These are phyloP conservation scores for Huntiella decipiens DNA, from an alignment of 2,329 filamentous ascomycete species.

Conservation along the genomic window DNA sequence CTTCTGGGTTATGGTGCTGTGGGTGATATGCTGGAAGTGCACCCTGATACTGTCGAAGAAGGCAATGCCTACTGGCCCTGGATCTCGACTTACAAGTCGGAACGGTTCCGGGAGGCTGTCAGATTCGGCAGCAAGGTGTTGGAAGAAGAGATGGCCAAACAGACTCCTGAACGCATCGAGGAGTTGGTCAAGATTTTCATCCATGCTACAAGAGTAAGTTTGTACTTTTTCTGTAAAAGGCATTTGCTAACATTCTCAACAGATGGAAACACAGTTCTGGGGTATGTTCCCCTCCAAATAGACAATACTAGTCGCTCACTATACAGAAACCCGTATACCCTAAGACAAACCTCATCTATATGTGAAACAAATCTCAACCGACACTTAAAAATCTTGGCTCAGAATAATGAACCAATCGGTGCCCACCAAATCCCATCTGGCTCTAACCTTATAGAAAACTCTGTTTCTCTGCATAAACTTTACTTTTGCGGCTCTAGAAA, in stretches of 20 bases:
- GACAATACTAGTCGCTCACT: too few relatives aligned
- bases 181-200: slow-evolving; percentile 72
- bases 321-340: too few relatives aligned
- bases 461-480: too few relatives aligned
- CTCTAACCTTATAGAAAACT: too few relatives aligned
- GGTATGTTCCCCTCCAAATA: slow-evolving; percentile 2
- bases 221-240: neutral
- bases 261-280: slow-evolving; percentile 1
- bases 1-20: slow-evolving; percentile 76
- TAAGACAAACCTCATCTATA: too few relatives aligned
- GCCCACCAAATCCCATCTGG: too few relatives aligned
- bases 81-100: slow-evolving; percentile 74
- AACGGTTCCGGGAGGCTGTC: slow-evolving; percentile 59
- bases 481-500: too few relatives aligned
- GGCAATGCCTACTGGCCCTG: slow-evolving; percentile 71
- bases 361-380: too few relatives aligned
- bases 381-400: too few relatives aligned
- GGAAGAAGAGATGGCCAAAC: slow-evolving; percentile 53
- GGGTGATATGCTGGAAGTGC: slow-evolving; percentile 48
- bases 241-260: neutral
- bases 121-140: slow-evolving; percentile 50
- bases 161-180: slow-evolving; percentile 59
- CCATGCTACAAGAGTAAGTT: slow-evolving; percentile 58
- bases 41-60: slow-evolving; percentile 39
- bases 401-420: too few relatives aligned